Conservation (phyloP, 1,284 basidiomycete species). For the Irpex sp. region DNA sequence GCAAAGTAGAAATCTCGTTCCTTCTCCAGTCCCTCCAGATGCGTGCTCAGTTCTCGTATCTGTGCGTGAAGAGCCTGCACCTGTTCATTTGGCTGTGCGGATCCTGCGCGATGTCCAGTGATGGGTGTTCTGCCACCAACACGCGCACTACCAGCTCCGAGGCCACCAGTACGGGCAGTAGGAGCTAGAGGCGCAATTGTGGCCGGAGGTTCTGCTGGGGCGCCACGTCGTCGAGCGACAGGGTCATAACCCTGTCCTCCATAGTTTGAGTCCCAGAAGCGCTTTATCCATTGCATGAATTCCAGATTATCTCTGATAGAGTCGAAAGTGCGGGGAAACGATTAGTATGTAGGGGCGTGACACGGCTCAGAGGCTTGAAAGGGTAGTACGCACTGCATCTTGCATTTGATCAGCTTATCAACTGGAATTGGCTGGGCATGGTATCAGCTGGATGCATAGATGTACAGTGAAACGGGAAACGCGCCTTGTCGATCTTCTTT, state of each 20-base stretch:
- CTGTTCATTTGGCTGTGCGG: conserved; percentile 55
- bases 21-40: conserved; percentile 88
- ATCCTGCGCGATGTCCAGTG: conserved; percentile 61
- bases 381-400: conserved; percentile 86
- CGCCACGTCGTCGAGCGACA: conserved; percentile 75
- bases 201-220: conserved; percentile 68
- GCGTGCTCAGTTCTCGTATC: conserved; percentile 78
- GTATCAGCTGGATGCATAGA: conserved; percentile 3
- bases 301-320: conserved; percentile 88
- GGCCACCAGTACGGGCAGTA: conserved; percentile 26
- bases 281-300: conserved; percentile 96
- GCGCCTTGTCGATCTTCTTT: conserved; percentile 91
- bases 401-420: conserved; percentile 93
- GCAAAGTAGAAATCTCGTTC: conserved; percentile 98
- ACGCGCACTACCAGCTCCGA: conserved; percentile 34
- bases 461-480: conserved; percentile 21
- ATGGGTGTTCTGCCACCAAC: conserved; percentile 69
- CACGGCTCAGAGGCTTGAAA: neutral
- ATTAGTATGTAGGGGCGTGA: conserved; percentile 1
- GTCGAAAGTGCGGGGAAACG: conserved; percentile 1
- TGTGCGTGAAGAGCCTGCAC: conserved; percentile 70
- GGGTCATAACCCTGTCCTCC: conserved; percentile 89
- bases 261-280: conserved; percentile 93
- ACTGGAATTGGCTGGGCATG: conserved; percentile 82
- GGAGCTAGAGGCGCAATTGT: conserved; percentile 66